phyloP scores from a whole-genome alignment of 805 yeast species.

The Candida nanaspora region DNA sequence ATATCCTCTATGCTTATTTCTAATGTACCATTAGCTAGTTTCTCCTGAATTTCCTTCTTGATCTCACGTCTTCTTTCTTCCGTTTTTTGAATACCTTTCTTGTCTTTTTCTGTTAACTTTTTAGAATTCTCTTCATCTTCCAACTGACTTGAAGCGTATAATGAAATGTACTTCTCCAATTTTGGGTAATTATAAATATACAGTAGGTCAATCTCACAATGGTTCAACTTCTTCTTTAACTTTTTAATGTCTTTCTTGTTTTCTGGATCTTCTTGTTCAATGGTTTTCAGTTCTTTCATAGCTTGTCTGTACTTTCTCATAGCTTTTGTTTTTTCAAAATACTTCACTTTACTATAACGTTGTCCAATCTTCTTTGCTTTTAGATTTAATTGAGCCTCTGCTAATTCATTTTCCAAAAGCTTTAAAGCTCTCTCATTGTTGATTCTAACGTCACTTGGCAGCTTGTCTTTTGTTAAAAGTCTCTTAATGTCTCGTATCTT shows the following conservation, averaged over 20 bases:
- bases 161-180: slow-evolving; percentile 69
- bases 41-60: slow-evolving; percentile 44
- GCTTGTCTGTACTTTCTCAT: slow-evolving; percentile 50
- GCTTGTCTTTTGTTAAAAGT: slow-evolving; percentile 46
- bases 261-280: slow-evolving; percentile 16
- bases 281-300: slow-evolving; percentile 6
- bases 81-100: slow-evolving; percentile 35
- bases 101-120: slow-evolving; percentile 26
- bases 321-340: slow-evolving; percentile 87
- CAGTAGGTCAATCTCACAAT: slow-evolving; percentile 62
- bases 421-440: slow-evolving; percentile 41
- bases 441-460: slow-evolving; percentile 48
- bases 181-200: slow-evolving; percentile 75
- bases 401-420: slow-evolving; percentile 40
- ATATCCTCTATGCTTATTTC: slow-evolving; percentile 46
- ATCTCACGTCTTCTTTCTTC: slow-evolving; percentile 37
- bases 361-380: slow-evolving; percentile 41
- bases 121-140: slow-evolving; percentile 24
- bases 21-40: slow-evolving; percentile 45
- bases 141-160: too few species aligned
- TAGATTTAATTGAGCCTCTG: slow-evolving; percentile 30
- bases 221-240: slow-evolving; percentile 41
- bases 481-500: slow-evolving; percentile 84
- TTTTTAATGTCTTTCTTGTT: slow-evolving; percentile 25
- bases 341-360: slow-evolving; percentile 88